Base-by-base conservation (phyloP, 768 basidiomycete species). In the Calvatia gigantea region DNA sequence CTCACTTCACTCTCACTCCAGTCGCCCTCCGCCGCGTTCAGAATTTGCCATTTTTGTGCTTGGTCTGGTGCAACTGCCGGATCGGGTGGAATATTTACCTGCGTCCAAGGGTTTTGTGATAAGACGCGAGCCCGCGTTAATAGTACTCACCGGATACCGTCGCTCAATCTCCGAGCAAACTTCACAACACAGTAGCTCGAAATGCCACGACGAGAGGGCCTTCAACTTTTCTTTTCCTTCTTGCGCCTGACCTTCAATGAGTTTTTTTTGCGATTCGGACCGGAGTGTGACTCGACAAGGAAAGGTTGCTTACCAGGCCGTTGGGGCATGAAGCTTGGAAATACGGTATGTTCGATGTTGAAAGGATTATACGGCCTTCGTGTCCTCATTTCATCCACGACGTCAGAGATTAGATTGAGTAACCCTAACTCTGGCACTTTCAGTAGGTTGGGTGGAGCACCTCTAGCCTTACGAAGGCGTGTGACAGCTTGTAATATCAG, bases 171-270 rank as follows among this genome's bases (percentile, higher is more conserved):
- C 54, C 9, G n/a, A 9, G 12, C 54, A 55, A 17, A 55, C n/a
- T 21, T 55, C 54, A 9, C 39, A 55, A 15, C 54, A 55, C 32
- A 55, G 23, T 19, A 47, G 25, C 15, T 55, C 54, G 17, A 55
- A 55, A 19, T 14, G 6, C 19, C 48, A 27, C 35, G 48, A 27
- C 2, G 45, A n/a, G 7, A 57, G 8, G 9, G 25, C 33, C 7
- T 25, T 14, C 14, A 57, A 21, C 33, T 27, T 61, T 65, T 46
- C 31, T 28, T 42, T n/a, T 2, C 51, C 46, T 48, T 15, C 17
- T 4, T 21, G 6, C 31, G 17, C 35, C 35, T 37, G 4, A 12
- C 35, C 8, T 9, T 37, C 8, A n/a, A 12, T 12, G 12, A n/a
- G 12, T 9, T 37, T 11, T 4, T 3, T n/a, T 37, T 37, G 12